Evolutionary conservation across 1,284 basidiomycete genomes (phyloP), one percentile per base, ranked within the genome.

Genomic region (Cutaneotrichosporon sp.): DNA sequence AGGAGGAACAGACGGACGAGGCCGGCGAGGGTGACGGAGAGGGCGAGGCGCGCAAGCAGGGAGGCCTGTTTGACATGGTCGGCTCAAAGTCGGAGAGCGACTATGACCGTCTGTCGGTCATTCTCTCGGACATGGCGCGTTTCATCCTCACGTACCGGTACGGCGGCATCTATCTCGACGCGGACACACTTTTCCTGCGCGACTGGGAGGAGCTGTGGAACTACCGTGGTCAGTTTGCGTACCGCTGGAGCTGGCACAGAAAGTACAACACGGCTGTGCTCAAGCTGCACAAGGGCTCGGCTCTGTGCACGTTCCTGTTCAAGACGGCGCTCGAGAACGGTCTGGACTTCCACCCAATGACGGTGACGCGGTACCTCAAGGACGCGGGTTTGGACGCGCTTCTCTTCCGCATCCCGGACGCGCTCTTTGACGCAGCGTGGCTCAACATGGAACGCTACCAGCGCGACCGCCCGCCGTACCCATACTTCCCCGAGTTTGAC

Each of bases 151-250:
- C 86, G 53, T 86, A 91, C 74, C 84, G 87, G 40, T 91, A 84
- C 63, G 88, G 89, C 37, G 88, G 88, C 12, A 85, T 87, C 41
- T 92, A 91, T 67, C 81, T 92, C 46, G 88, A 92, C 65, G 87
- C 88, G 15, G 89, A 91, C 70, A 90, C 87, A 4, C 80, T 92
- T 51, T 82, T 92, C 61, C 74, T 92, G 13, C 82, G 89, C n/a
- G 89, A 92, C 67, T 92, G 89, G 89, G 88, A 90, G 67, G 88
- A 91, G 60, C 74, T 92, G 13, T 90, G 87, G 87, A 86, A 86
- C 20, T 90, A 86, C 83, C 83, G 84, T 61, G 88, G 88, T 21
- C 87, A 87, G 36, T 92, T 90, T 62, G 88, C 89, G 4, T 92
- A 90, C 68, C 80, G 88, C 3, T 90, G 88, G 88, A 85, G 83